phyloP scores from a whole-genome alignment of 139 green algal genomes.

The Pedinophyceae sp. region DNA sequence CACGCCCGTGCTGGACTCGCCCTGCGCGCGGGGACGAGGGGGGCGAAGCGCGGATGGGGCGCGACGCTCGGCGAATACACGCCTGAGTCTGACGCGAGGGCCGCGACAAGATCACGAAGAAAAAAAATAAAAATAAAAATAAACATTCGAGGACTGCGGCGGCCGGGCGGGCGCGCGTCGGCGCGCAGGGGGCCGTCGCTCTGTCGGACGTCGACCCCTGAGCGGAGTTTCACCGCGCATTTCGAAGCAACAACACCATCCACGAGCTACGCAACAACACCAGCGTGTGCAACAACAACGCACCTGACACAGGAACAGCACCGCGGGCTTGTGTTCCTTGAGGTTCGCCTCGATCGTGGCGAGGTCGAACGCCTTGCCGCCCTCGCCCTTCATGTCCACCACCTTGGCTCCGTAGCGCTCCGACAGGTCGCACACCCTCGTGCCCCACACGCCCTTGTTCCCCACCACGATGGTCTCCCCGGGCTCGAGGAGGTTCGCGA shows the following conservation, averaged over 20 bases:
- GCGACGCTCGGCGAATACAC: no score
- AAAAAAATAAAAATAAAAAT: no score
- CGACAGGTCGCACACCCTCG: constrained; percentile 65
- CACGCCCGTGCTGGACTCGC: constrained; percentile 69
- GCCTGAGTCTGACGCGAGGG: constrained; percentile 8
- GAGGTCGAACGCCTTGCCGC: constrained; percentile 49
- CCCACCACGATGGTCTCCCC: constrained; percentile 69
- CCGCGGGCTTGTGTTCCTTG: constrained; percentile 53
- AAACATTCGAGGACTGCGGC: no score
- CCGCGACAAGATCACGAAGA: constrained; percentile 10
- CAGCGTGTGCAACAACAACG: no score
- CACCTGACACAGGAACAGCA: constrained; percentile 72
- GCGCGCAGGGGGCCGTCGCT: no score
- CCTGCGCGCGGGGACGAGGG: constrained; percentile 36
- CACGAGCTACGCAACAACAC: no score
- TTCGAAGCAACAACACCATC: no score
- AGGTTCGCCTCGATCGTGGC: constrained; percentile 40
- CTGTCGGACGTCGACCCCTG: no score
- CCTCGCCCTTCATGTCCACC: constrained; percentile 41
- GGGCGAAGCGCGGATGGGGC: no score
- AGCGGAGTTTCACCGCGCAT: no score
- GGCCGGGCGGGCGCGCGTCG: no score
- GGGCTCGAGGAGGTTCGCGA: constrained; percentile 80
- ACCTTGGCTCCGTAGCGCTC: constrained; percentile 60
- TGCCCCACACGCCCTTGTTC: constrained; percentile 78